Base-by-base conservation (phyloP, 139 green algal species). In the Spirogloea muscicola region DNA sequence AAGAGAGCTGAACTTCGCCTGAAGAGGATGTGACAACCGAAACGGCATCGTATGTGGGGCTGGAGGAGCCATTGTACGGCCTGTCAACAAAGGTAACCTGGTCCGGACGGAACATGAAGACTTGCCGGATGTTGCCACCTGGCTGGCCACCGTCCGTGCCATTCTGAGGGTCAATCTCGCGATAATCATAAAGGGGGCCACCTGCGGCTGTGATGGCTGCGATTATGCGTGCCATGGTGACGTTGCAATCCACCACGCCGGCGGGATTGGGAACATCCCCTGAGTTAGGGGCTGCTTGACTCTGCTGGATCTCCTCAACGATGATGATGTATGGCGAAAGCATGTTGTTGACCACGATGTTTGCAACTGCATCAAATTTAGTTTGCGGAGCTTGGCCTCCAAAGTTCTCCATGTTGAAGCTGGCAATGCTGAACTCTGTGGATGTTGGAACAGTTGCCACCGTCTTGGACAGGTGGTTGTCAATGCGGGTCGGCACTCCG, bases 331-430 rank as follows among this genome's bases (percentile, higher is more conserved):
- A 9, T 10, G 55, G 55, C 10, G 55, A 9, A 64, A 13, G 10
- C 36, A 64, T 49, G 36, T 64, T 64, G 55, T 9, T 64, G 55
- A 64, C 55, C 10, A 64, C 55, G 55, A 64, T 40, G 10, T 64
- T 13, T 10, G 55, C 55, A 9, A 64, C 36, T 9, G 55, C 55
- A 10, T 9, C 29, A 40, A 64, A 64, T 13, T 64, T 64, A 13
- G 10, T 44, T 16, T 9, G 55, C 9, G 55, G 55, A 64, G 9
- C 55, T 10, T 16, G 55, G 27, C 55, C 55, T 9, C 55, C 55
- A 64, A 64, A 64, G 55, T 64, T 64, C 55, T 49, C 55, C 55
- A 40, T 38, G 29, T 64, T 49, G 29, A 49, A 64, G 16, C 10
- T 40, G 36, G 55, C 55, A 64, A 64, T 64, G 29, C 29, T 64